Evolutionary conservation across 1,284 basidiomycete species (phyloP), one percentile per base, ranked within the genome.

Genomic region (Phaffia rhodozyma): DNA sequence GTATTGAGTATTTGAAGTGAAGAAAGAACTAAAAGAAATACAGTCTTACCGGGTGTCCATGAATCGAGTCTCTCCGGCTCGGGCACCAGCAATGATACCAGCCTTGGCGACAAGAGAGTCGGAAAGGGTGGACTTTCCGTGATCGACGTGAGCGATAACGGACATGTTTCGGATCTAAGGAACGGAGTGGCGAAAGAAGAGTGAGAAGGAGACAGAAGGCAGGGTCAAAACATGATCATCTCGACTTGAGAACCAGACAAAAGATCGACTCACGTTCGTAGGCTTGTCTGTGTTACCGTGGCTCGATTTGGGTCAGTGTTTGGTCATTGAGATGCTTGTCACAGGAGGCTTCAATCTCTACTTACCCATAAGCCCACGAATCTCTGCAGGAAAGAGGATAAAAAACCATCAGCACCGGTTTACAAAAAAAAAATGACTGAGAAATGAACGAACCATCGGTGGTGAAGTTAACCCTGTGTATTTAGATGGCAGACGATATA

Each of bases 81-180:
- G 97, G 74, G 91, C 81, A 65, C 82, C 80, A 71, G 96, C 94
- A 74, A 99, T 97, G 77, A 99, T 99, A 86, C 96, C 96, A 69
- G 96, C 96, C 83, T 98, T 98, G 71, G 94, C 94, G 73, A 99
- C 93, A 65, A 99, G 83, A 61, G 96, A 97, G 79, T 99, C 96
- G 73, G 96, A 97, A 72, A 99, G 86, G 72, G 96, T 98, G 66
- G 96, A 98, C 81, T 99, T 99, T 81, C 96, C 96, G 83, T 99
- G 96, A 80, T 99, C 96, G 85, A 99, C 87, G 79, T 93, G 91
- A 75, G 91, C 90, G 77, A 93, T 94, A 74, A 94, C 91, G 84
- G 88, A 91, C 92, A 97, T 97, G 84, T 97, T 97, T 79, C 90
- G 86, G 78, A 71, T 75, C 74, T 70, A 72, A 32, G 30, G 27